Base-by-base conservation (phyloP, 1,284 basidiomycete species). In the Ustilago nuda region DNA sequence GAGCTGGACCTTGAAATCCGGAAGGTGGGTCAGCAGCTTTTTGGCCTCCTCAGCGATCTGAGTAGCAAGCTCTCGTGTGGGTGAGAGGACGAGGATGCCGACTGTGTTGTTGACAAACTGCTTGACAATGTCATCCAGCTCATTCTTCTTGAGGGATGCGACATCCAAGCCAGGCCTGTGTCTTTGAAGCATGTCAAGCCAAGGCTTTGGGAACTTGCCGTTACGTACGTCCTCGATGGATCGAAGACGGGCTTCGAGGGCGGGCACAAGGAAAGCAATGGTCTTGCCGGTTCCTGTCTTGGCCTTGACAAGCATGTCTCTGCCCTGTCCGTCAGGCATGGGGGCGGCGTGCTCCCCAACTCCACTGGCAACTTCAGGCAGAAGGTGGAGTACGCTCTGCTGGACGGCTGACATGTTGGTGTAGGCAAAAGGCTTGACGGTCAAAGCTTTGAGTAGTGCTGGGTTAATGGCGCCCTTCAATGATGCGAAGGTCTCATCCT, bases 61-160 rank as follows among this genome's bases (percentile, higher is more conserved):
- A 1, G 92, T 92, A 0, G 96, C 96, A 57, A 97, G 88, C 85
- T 99, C 96, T 69, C 97, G 91, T 0, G 96, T 99, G 2, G 97
- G 96, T 41, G 92, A 94, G 84, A 99, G 91, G 83, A 99, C 90
- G 19, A 99, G 89, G 0, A 92, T 88, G 7, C 95, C 94, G 50
- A 91, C 91, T 32, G 84, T 82, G 61, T 82, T 76, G 52, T 82
- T 77, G 41, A 76, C 79, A 37, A 76, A 80, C 36, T 75, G 70
- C 48, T 76, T 59, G 45, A 48, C 56, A 4, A 83, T 52, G 23
- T 53, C 59, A 8, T 64, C 50, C 32, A 78, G 55, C 23, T 70
- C 70, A 30, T 76, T 66, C 54, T 78, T 75, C 45, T 73, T 65
- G 66, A 79, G 83, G 59, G 56, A 73, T 56, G 39, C 54, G 30